Conservation (phyloP, 129 eudicot genomes). For the Arctium lappa region DNA sequence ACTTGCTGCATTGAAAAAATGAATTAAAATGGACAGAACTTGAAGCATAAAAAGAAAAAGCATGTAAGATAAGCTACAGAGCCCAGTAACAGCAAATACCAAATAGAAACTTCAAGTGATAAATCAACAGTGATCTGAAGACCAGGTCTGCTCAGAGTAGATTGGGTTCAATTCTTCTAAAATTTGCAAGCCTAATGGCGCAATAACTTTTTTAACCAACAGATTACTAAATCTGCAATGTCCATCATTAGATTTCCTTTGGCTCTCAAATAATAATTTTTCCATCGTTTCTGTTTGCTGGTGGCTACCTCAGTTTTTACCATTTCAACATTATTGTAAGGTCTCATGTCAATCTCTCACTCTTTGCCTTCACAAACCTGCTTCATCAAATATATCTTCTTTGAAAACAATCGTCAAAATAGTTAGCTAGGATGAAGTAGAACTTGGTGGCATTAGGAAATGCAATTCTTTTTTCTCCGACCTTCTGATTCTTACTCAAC, state of each 20-base stretch:
- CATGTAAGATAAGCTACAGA: conserved; percentile 8
- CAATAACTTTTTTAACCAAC: background rate
- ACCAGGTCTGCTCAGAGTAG: background rate
- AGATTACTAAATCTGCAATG: background rate
- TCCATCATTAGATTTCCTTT: background rate
- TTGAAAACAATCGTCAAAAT: background rate
- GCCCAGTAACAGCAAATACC: background rate
- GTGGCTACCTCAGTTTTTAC: background rate
- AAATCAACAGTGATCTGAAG: background rate
- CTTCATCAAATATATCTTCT: background rate
- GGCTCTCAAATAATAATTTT: background rate
- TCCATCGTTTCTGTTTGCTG: background rate
- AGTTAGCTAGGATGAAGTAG: background rate
- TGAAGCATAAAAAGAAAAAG: conserved; percentile 3
- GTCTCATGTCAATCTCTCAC: background rate
- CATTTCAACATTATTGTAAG: background rate
- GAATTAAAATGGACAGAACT: background rate
- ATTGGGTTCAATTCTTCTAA: background rate
- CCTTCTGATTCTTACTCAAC: background rate
- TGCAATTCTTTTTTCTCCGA: background rate
- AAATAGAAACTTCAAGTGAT: background rate
- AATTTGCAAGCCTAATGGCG: conserved; percentile 1
- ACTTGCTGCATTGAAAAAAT: background rate
- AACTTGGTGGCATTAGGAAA: background rate
- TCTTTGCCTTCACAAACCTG: background rate